Base-by-base conservation (phyloP, 768 basidiomycete species). In the Mycena olivaceomarginata region DNA sequence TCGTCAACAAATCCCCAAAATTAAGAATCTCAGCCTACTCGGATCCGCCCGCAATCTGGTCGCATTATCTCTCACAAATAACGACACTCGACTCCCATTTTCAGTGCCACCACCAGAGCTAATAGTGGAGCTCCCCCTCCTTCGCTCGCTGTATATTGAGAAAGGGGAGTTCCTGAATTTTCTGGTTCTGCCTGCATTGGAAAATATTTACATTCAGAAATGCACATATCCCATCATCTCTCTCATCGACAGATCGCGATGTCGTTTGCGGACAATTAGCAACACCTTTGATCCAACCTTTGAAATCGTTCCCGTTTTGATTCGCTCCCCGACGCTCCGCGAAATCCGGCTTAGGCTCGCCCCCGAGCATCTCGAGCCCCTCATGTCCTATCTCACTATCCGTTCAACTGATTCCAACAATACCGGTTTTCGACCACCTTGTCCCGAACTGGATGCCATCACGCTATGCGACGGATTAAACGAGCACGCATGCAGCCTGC, bases 231-330 rank as follows among this genome's bases (percentile, higher is more conserved):
- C 51, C n/a, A 18, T 75, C 67, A 4, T 25, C 6, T 22, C 37
- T 9, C 51, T 75, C 59, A 62, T 75, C 60, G 67, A 64, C 60
- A 20, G 74, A 7, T 69, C 74, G 0, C 12, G 16, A 8, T 75
- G 67, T 12, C 46, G 40, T 11, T 22, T 64, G 10, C 59, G 11
- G 13, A 62, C 45, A 48, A 2, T 74, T 8, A 63, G 39, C 57
- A 43, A n/a, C 20, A 7, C 16, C n/a, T 8, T 0, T 25, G 62
- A 48, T 13, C 0, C 18, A 4, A 2, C 3, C 7, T 10, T 20
- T 2, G 20, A 43, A 5, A 13, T 43, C 20, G 12, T 41, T 39
- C 40, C n/a, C 4, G 15, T 72, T 31, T 43, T 72, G 18, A 16
- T 22, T 20, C 70, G n/a, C 20, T 12, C 46, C 20, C 46, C 63